These are phyloP conservation scores for Aciculoconidium aculeatum DNA, from an alignment of 805 yeast genomes.

Conservation along the genomic window DNA sequence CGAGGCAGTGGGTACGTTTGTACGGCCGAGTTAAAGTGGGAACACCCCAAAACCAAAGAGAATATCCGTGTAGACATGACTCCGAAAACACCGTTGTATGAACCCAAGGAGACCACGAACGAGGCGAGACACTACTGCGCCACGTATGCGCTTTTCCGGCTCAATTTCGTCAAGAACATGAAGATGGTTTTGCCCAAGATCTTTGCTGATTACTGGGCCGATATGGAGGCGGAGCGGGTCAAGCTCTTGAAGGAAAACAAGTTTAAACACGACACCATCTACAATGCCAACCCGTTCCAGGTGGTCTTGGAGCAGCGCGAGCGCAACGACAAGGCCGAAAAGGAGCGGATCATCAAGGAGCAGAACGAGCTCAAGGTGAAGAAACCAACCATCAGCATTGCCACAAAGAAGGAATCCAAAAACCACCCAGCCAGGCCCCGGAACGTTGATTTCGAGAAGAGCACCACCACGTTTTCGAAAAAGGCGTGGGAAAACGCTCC, in stretches of 20 bases:
- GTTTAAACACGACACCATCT: constrained; percentile 44
- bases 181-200: constrained; percentile 83
- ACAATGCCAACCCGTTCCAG: constrained; percentile 72
- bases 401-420: constrained; percentile 10
- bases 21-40: constrained; percentile 57
- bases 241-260: constrained; percentile 41
- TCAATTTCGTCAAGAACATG: constrained; percentile 75
- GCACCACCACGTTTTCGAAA: constrained; percentile 29
- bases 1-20: constrained; percentile 30
- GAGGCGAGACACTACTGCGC: constrained; percentile 92
- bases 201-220: constrained; percentile 74
- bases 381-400: constrained; percentile 39
- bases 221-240: constrained; percentile 58
- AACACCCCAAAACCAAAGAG: constrained; percentile 78
- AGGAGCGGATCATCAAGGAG: constrained; percentile 40
- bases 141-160: constrained; percentile 75
- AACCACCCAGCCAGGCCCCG: constrained; percentile 3
- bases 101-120: constrained; percentile 71
- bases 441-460: constrained; percentile 3
- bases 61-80: constrained; percentile 50
- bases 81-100: constrained; percentile 44
- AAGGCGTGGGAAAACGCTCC: constrained; percentile 71
- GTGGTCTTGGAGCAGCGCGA: constrained; percentile 56
- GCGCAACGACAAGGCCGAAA: constrained; percentile 33
- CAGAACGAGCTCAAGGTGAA: constrained; percentile 48